Base-by-base conservation (phyloP, 176 grass and related monocot genomes). In the Musa itinerans region DNA sequence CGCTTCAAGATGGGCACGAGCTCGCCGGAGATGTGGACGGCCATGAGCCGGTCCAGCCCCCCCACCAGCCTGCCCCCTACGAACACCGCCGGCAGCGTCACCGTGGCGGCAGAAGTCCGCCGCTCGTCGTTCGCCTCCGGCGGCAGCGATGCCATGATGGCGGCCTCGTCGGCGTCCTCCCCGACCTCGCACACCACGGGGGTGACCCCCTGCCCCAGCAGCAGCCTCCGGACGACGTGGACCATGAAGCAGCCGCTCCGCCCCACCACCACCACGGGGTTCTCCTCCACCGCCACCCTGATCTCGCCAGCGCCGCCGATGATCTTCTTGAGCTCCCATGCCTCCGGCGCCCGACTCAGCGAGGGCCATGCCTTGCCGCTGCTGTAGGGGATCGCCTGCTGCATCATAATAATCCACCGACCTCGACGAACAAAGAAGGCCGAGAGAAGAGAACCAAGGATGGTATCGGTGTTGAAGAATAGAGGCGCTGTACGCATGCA, bases 1-100 rank as follows among this genome's bases (percentile, higher is more conserved):
- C 84, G 78, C 84, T 97, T 97, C 11, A 97, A 83, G 15, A 93
- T 97, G 19, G 93, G 93, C 80, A 93, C 90, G 55, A 97, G 93
- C 17, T 97, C 93, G 52, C 93, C 93, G 62, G 93, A 85, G 81
- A 97, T 97, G 81, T 97, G 93, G 54, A 93, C 90, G 71, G 93
- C 90, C 81, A 97, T 90, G 83, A 97, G 87, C 57, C 90, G 72
- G 79, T 97, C 93, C 21, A 97, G 80, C 0, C 90, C 90, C 0
- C 93, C 93, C 53, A 97, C 77, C 8, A 97, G 78, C 73, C 80
- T 80, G 0, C 90, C 93, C 16, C 93, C 93, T 2, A 91, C 89
- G 86, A 93, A 97, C 77, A 97, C 90, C n/a, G 83, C 87, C 2
- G 93, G 74, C 63, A 62, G 70, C 77, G 0, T 75, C 85, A 1